Base-by-base conservation (phyloP, 331 rosid genomes). In the Malus hybrid region DNA sequence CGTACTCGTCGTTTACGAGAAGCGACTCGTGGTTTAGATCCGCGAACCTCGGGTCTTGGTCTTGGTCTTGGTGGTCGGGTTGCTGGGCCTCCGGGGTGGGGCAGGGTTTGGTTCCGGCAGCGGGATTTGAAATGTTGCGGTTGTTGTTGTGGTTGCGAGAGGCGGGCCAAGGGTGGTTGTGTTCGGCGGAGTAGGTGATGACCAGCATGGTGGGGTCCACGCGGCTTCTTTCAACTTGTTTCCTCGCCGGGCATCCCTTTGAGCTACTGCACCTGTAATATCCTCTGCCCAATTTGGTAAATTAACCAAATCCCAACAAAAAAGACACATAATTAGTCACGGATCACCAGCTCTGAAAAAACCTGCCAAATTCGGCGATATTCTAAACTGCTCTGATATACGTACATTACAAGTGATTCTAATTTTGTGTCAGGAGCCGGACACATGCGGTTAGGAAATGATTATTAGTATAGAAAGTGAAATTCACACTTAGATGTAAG, bases 221-320 rank as follows among this genome's bases (percentile, higher is more conserved):
- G 2, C 89, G 83, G 79, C 90, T 92, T 73, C 92, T 90, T 78
- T 94, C 98, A 9, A 94, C 99, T 81, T 94, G 99, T 62, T 94
- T 94, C 78, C 99, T 84, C 4, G 97, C 99, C 1, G 97, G 97
- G 46, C 99, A 94, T 1, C 99, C 99, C 75, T 94, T 94, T 1
- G 96, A 90, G 75, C 96, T 94, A 82, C 99, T 94, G 56, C 99
- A 94, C 70, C 97, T 78, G 80, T 94, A 94, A 84, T 94, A 94
- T 13, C 97, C 99, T 84, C 99, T 94, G 91, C 71, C 48, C 79
- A 66, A 7, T 70, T 73, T 18, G 42, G 46, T 7, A 59, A 73
- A 28, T 27, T 8, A 62, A 28, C 67, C 36, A 52, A 19, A 15
- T 56, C 66, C 55, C 68, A 77, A n/a, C 16, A 11, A 57, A 57